These are phyloP conservation scores for Cystobasidium slooffiae DNA, from an alignment of 1,284 basidiomycete species.

Conservation along the genomic window DNA sequence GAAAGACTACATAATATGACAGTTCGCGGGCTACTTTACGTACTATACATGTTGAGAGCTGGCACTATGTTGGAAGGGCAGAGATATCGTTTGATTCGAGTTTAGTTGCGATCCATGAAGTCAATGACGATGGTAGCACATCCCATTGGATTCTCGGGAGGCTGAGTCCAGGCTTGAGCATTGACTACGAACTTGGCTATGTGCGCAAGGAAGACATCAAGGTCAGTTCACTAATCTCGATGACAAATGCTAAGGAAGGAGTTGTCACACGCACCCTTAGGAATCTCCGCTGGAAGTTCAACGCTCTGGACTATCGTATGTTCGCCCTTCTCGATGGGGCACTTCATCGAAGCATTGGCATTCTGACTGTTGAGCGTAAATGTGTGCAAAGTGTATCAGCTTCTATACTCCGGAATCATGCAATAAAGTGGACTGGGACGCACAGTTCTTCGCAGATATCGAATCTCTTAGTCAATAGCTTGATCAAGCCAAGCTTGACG, in stretches of 20 bases:
- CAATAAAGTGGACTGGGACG: constrained; percentile 56
- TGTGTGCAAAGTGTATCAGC: neutral
- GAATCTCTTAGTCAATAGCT: constrained; percentile 77
- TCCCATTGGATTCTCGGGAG: constrained; percentile 41
- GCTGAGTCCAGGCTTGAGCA: constrained; percentile 71
- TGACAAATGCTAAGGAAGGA: neutral
- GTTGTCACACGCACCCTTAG: constrained; percentile 67
- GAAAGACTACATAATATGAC: neutral
- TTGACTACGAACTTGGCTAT: constrained; percentile 82
- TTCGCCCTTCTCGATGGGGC: constrained; percentile 72
- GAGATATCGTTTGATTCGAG: no score
- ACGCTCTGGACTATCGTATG: constrained; percentile 79
- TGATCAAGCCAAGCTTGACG: constrained; percentile 87
- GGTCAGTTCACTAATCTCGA: no score
- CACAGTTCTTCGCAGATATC: constrained; percentile 92
- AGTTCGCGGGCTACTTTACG: no score
- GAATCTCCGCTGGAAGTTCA: constrained; percentile 83
- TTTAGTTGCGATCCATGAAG: constrained; percentile 40
- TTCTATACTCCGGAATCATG: neutral
- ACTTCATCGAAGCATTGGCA: constrained; percentile 72
- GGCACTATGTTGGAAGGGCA: no score
- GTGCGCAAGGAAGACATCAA: constrained; percentile 5
- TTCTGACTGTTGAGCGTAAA: constrained; percentile 61
- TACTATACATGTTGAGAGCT: neutral
- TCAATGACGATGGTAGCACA: constrained; percentile 46